Conservation (phyloP, 176 grass and related monocot genomes). For the Oryza rufipogon region DNA sequence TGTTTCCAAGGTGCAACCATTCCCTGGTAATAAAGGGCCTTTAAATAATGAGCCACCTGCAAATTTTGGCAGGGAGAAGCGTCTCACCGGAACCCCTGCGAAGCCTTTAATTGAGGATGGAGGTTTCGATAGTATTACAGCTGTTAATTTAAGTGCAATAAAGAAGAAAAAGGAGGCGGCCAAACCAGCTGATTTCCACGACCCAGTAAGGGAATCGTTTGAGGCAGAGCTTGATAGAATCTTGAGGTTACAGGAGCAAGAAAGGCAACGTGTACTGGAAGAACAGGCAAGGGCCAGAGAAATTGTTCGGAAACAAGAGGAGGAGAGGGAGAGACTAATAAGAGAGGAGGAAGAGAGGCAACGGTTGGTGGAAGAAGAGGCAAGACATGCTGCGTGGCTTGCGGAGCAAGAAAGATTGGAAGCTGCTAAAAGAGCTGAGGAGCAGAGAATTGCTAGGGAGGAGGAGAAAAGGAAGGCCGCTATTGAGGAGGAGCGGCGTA, state of each 20-base stretch:
- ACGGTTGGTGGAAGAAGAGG: conserved; percentile 75
- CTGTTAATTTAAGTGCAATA: conserved; percentile 68
- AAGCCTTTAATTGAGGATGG: conserved; percentile 70
- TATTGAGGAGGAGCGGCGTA: conserved; percentile 88
- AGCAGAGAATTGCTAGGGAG: conserved; percentile 89
- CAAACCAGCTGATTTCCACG: conserved; percentile 76
- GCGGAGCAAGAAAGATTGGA: conserved; percentile 89
- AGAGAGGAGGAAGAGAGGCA: conserved; percentile 79
- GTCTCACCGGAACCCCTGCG: conserved; percentile 28
- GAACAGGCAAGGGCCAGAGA: conserved; percentile 75
- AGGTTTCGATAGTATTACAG: conserved; percentile 60
- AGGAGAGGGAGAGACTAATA: conserved; percentile 79
- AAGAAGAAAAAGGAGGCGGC: conserved; percentile 85
- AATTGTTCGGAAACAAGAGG: conserved; percentile 74
- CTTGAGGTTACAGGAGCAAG: conserved; percentile 85
- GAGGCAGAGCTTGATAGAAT: conserved; percentile 94
- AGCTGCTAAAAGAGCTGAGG: conserved; percentile 67
- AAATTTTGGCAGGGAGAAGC: conserved; percentile 71
- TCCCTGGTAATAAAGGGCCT: conserved; percentile 56
- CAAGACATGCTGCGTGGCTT: conserved; percentile 66
- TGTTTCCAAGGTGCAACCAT: conserved; percentile 55
- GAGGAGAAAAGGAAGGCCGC: conserved; percentile 70
- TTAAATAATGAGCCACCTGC: conserved; percentile 43
- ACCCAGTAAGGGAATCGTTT: conserved; percentile 89
- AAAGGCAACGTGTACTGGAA: conserved; percentile 71